phyloP scores from a whole-genome alignment of 352 stramenopile genomes.

The Pythium monospermum region DNA sequence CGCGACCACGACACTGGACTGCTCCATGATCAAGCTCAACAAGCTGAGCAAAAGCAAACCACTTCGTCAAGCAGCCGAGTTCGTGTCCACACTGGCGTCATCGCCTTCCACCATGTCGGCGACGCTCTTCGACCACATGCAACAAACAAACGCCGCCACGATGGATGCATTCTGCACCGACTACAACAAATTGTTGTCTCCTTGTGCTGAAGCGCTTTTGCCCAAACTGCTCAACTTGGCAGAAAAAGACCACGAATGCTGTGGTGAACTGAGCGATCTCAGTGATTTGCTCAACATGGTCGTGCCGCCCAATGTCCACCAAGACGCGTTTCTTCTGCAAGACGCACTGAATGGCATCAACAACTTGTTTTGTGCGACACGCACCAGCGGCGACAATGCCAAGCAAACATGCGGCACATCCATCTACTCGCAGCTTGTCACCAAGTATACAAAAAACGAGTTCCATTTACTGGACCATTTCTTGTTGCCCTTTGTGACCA shows the following conservation, averaged over 20 bases:
- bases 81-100: conserved; percentile 27
- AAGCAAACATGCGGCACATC: conserved; percentile 25
- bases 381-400: conserved; percentile 13
- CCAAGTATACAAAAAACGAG: conserved; percentile 22
- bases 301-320: conserved; percentile 29
- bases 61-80: conserved; percentile 21
- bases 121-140: conserved; percentile 39
- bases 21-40: conserved; percentile 28
- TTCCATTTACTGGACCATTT: conserved; percentile 38
- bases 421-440: conserved; percentile 33
- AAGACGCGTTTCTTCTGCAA: conserved; percentile 33
- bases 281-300: conserved; percentile 35
- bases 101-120: conserved; percentile 25
- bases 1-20: conserved; percentile 28
- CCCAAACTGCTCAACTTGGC: conserved; percentile 29
- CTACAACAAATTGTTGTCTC: conserved; percentile 28
- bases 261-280: conserved; percentile 34
- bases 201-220: conserved; percentile 31
- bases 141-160: conserved; percentile 14
- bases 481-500: conserved; percentile 39
- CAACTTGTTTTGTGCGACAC: conserved; percentile 34
- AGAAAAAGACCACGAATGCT: conserved; percentile 36
- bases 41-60: conserved; percentile 28
- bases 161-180: conserved; percentile 39
- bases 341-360: conserved; percentile 37